Base-by-base conservation (phyloP, 768 basidiomycete species). In the Daedalea quercina region DNA sequence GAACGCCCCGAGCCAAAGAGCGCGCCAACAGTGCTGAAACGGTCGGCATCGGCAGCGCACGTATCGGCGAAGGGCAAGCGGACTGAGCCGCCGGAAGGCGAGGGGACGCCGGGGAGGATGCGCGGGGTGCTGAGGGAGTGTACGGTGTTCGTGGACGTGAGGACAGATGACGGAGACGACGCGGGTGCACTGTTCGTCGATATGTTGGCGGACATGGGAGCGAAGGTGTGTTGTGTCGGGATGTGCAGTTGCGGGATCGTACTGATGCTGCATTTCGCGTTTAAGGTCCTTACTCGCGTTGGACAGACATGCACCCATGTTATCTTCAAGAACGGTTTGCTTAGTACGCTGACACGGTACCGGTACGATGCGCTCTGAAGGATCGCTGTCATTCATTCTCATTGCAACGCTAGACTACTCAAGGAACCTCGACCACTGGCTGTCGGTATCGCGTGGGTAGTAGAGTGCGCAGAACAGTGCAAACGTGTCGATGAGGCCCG, bases 361-460 rank as follows among this genome's bases (percentile, higher is more conserved):
- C 76, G 84, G 84, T 86, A 52, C 53, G 75, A 67, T 31, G 19
- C 19, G 26, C 46, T 56, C 8, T 13, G 7, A 17, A 25, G 28
- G 23, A 6, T n/a, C n/a, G n/a, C n/a, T n/a, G n/a, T n/a, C n/a
- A n/a, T 49, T 45, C n/a, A 2, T 15, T 33, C 23, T 20, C n/a
- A 43, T 22, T 41, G 23, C 25, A 26, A 34, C 13, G 42, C 9
- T 31, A 88, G 87, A 49, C 63, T 81, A 45, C 69, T 89, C 22
- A 72, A 80, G 43, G 84, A 90, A 37, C 87, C 66, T 62, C 77
- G 84, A 61, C 92, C 92, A 0, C 58, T 71, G 23, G 82, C 91
- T 15, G 86, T 95, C 15, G 87, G 90, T 8, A 89, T 93, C 58
- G 85, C 81, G 17, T 94, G 92, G 92, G 87, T 94, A 3, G 87